These are phyloP conservation scores for Phytopythium delawarense DNA, from an alignment of 352 stramenopile genomes.

Conservation along the genomic window DNA sequence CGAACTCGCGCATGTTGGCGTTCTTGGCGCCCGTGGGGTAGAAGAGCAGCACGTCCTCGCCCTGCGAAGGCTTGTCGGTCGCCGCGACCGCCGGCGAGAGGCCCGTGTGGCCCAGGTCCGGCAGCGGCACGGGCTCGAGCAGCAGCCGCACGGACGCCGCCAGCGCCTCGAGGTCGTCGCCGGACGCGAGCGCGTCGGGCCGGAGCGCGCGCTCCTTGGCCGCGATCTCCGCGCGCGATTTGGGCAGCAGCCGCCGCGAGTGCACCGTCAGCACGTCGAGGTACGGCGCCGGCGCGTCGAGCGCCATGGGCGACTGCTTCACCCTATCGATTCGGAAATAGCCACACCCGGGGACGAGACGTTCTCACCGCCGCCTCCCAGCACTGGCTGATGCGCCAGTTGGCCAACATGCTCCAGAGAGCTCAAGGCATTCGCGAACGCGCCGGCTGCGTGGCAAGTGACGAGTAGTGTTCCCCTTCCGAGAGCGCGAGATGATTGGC, in stretches of 20 bases:
- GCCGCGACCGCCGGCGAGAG: constrained; percentile 10
- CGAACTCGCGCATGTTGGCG: constrained; percentile 62
- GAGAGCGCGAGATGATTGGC: not conserved
- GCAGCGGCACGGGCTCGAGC: constrained; percentile 54
- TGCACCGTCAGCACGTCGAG: constrained; percentile 65
- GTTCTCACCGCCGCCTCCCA: not conserved
- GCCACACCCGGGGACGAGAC: not conserved
- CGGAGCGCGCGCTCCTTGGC: constrained; percentile 5
- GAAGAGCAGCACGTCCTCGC: constrained; percentile 50
- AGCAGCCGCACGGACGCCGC: constrained; percentile 41
- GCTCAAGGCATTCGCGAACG: constrained; percentile 2
- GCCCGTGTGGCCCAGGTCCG: constrained; percentile 54
- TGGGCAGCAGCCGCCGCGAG: constrained; percentile 42
- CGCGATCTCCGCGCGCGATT: constrained; percentile 28
- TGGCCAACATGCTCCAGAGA: no score
- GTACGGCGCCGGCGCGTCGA: constrained; percentile 27
- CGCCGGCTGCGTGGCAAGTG: not conserved
- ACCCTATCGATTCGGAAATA: not conserved
- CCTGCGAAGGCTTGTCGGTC: not conserved
- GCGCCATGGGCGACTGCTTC: not conserved
- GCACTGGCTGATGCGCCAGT: no score
- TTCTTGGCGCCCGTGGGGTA: constrained; percentile 73
- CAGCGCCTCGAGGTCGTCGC: constrained; percentile 29
- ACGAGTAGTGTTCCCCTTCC: not conserved
- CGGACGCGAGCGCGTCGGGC: not conserved